phyloP scores from a whole-genome alignment of 2,329 filamentous ascomycete species.

The Colletotrichum orbiculare region DNA sequence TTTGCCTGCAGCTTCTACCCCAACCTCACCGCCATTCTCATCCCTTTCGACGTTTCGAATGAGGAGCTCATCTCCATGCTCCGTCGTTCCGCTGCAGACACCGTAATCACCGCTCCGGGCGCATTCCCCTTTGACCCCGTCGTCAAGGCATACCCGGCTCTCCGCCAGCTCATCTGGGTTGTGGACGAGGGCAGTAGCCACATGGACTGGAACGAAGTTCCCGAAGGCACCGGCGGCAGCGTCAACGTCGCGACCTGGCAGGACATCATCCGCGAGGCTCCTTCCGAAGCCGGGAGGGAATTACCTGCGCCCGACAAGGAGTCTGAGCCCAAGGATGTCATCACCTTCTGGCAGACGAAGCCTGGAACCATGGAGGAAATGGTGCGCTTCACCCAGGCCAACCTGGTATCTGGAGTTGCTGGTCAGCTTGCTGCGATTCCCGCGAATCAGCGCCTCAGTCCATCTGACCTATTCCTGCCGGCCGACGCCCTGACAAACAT shows the following conservation, averaged over 20 bases:
- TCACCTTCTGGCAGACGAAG: constrained; percentile 75
- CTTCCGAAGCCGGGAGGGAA: constrained; percentile 66
- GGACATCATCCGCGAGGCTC: constrained; percentile 81
- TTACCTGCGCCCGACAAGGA: constrained; percentile 73
- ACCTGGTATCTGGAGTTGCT: constrained; percentile 88
- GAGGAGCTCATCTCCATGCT: constrained; percentile 78
- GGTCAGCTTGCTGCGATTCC: constrained; percentile 83
- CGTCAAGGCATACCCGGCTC: constrained; percentile 72
- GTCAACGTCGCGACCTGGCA: constrained; percentile 94
- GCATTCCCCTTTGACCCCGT: constrained; percentile 84
- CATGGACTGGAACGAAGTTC: constrained; percentile 94
- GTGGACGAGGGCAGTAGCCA: constrained; percentile 91
- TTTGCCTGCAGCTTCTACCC: constrained; percentile 91
- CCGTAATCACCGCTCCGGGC: constrained; percentile 85
- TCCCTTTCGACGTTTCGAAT: constrained; percentile 83
- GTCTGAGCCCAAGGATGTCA: constrained; percentile 63
- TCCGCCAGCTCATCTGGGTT: constrained; percentile 90
- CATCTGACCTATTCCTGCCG: constrained; percentile 85
- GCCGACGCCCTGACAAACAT: constrained; percentile 83
- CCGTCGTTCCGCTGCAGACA: constrained; percentile 78
- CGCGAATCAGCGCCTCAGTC: constrained; percentile 75
- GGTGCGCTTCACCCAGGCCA: constrained; percentile 83
- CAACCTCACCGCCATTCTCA: constrained; percentile 82
- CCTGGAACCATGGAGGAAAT: constrained; percentile 70
- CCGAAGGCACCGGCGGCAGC: constrained; percentile 77